Evolutionary conservation across 345 rosid species (phyloP).

Genomic region (Hibiscus trionum): DNA sequence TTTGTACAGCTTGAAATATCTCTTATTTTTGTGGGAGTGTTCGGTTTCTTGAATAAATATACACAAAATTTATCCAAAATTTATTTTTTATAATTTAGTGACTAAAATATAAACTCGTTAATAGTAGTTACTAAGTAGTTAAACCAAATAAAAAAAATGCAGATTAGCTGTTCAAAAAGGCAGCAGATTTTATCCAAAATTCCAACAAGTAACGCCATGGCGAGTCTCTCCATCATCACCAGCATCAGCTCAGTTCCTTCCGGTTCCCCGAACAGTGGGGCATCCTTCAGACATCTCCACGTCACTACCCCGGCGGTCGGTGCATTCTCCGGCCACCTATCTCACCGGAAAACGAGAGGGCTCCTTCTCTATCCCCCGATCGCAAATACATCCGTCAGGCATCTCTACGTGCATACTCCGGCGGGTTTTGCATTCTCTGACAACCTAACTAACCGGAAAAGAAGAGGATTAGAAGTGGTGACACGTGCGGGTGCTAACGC

Average conservation of each 20-base stretch:
- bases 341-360: background rate
- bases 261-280: conserved; percentile 11
- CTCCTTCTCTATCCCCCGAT: background rate
- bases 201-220: conserved; percentile 25
- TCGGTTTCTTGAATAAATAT: too few relatives aligned
- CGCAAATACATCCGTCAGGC: background rate
- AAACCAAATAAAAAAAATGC: too few relatives aligned
- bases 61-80: too few relatives aligned
- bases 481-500: conserved; percentile 59
- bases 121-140: too few relatives aligned
- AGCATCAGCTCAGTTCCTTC: conserved; percentile 7
- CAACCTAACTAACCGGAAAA: conserved; percentile 10
- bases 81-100: too few relatives aligned
- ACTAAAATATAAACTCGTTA: too few relatives aligned
- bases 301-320: background rate
- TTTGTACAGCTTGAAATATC: too few relatives aligned
- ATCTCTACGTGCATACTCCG: conserved; percentile 4
- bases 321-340: background rate
- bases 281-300: background rate
- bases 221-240: conserved; percentile 26
- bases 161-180: too few relatives aligned
- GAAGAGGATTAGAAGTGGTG: conserved; percentile 35
- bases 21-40: too few relatives aligned
- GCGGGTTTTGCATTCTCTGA: conserved; percentile 17
- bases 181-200: background rate